Conservation (phyloP, 169 alveolate genomes). For the Amoebophrya sp. region DNA sequence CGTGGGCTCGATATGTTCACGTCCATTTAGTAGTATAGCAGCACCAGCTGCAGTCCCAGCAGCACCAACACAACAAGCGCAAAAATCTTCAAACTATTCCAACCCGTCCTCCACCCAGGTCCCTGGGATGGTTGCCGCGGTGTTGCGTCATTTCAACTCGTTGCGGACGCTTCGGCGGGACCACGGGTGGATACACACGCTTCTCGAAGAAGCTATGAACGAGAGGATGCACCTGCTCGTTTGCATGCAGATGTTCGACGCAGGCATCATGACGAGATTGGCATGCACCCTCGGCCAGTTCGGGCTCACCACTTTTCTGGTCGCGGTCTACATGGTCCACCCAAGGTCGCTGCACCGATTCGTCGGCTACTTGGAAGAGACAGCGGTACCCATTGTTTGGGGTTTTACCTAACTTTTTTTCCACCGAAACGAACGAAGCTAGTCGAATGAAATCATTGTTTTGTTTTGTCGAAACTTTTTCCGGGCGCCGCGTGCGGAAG, state of each 20-base stretch:
- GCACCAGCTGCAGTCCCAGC: too few relatives aligned
- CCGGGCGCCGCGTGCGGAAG: too few relatives aligned
- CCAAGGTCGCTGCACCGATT: conserved; percentile 42
- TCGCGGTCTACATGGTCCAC: conserved; percentile 22
- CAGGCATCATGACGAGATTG: conserved; percentile 25
- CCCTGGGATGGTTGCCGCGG: conserved; percentile 49
- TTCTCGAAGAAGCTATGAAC: conserved; percentile 48
- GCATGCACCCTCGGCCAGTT: conserved; percentile 29
- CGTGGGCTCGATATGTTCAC: too few relatives aligned
- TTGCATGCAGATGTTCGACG: conserved; percentile 28
- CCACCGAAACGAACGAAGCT: too few relatives aligned
- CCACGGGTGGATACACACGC: conserved; percentile 42
- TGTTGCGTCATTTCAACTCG: conserved; percentile 39
- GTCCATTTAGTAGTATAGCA: too few relatives aligned
- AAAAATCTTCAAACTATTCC: too few relatives aligned
- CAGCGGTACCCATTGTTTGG: too few relatives aligned
- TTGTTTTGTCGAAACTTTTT: too few relatives aligned
- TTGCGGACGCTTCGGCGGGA: conserved; percentile 40
- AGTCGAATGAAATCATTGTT: too few relatives aligned
- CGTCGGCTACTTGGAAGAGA: conserved; percentile 48
- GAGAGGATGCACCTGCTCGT: conserved; percentile 43
- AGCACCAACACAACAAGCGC: too few relatives aligned
- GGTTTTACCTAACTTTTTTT: too few relatives aligned
- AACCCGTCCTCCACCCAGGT: too few relatives aligned
- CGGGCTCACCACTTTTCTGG: conserved; percentile 25